Percentiles rank a stretch among this genome's conserved stretches.
phyloP scores from a whole-genome alignment of 148 eudicot genomes.

The Vaccinium darrowii region DNA sequence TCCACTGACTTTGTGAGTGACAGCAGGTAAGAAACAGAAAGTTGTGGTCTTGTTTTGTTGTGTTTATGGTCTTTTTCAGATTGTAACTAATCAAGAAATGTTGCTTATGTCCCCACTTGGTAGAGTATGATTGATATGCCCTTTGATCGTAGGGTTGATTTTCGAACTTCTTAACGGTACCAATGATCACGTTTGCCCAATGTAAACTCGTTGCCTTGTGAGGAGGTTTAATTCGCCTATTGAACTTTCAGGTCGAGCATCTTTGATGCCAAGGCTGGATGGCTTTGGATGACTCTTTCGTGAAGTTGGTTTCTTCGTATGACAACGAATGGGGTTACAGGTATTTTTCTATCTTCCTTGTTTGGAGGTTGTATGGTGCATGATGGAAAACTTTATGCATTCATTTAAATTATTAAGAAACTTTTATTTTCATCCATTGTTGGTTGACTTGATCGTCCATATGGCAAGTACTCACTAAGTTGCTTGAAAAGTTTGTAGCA shows the following conservation, averaged over 20 bases:
- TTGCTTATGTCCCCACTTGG: not conserved
- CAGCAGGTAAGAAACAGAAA: constrained; percentile 43
- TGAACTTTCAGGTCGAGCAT: constrained; percentile 66
- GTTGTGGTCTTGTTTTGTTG: not conserved
- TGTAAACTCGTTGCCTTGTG: not conserved
- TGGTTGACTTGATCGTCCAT: constrained; percentile 71
- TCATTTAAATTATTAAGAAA: not conserved
- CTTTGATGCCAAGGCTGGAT: constrained; percentile 91
- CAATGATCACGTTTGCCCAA: not conserved
- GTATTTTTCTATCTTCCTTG: constrained; percentile 36
- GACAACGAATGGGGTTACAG: constrained; percentile 97
- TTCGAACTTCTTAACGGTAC: not conserved
- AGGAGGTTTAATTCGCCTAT: too few relatives aligned
- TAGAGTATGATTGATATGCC: not conserved
- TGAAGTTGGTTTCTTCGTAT: constrained; percentile 83
- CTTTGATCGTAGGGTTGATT: not conserved
- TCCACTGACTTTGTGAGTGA: constrained; percentile 71
- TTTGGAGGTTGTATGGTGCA: not conserved
- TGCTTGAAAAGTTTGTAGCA: not conserved
- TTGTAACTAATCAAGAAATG: not conserved
- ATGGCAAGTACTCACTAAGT: constrained; percentile 49
- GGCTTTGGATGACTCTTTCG: constrained; percentile 66
- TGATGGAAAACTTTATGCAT: not conserved
- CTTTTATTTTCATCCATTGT: not conserved
- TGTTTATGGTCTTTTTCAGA: not conserved